phyloP scores from a whole-genome alignment of 169 alveolate species.

The Perkinsus olseni region DNA sequence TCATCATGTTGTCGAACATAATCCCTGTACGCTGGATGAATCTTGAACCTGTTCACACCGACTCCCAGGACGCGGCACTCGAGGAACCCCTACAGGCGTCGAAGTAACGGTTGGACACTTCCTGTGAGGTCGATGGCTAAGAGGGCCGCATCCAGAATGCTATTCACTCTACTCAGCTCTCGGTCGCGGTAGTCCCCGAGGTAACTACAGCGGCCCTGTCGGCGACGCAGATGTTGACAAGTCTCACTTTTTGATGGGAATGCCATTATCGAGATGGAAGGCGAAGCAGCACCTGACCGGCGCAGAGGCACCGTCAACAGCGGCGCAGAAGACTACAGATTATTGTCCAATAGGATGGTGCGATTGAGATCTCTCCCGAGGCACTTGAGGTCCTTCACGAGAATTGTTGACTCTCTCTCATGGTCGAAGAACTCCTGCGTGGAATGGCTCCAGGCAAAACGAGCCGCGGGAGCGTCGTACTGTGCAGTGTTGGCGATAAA shows the following conservation, averaged over 20 bases:
- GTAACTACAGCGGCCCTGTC: not conserved
- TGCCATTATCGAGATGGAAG: not conserved
- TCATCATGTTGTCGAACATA: not conserved
- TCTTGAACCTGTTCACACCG: not conserved
- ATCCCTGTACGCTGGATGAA: not conserved
- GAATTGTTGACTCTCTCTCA: not conserved
- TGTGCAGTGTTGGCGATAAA: constrained; percentile 51
- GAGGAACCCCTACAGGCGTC: not conserved
- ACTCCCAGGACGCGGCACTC: not conserved
- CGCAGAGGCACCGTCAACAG: not conserved
- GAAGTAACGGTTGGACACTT: not conserved
- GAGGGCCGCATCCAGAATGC: not conserved
- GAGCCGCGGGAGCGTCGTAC: not conserved
- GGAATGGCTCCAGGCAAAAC: not conserved
- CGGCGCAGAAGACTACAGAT: not conserved
- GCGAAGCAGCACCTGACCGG: not conserved
- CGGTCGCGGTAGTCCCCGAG: not conserved
- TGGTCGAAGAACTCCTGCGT: not conserved
- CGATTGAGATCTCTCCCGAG: not conserved
- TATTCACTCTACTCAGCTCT: not conserved
- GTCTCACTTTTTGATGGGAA: not conserved
- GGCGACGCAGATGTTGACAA: not conserved
- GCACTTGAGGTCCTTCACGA: not conserved
- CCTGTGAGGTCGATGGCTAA: not conserved
- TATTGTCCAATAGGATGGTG: not conserved